Base-by-base conservation (phyloP, 169 alveolate genomes). In the Fabrea salina region DNA sequence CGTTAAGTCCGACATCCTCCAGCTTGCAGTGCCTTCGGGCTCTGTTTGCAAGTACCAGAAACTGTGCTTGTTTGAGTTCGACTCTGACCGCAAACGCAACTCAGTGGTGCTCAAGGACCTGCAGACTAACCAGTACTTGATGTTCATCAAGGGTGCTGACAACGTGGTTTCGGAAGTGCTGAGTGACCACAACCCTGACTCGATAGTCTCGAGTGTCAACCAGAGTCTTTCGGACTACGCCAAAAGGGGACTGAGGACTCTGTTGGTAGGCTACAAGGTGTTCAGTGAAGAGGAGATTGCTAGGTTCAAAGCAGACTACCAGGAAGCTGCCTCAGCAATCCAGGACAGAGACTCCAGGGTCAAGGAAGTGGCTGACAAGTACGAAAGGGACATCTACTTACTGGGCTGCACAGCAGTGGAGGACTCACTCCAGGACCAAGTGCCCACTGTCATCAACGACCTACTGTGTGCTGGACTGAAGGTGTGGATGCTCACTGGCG, bases 401-500 rank as follows among this genome's bases (percentile, higher is more conserved):
- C 67, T 86, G 27, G 94, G 93, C 3, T 66, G 77, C 5, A 79
- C 87, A n/a, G 92, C 83, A 40, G 79, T 89, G 41, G 92, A 81
- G 72, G 94, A 83, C 54, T 90, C 83, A 67, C 79, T 89, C 13
- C 86, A 95, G 85, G 87, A 86, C 35, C 82, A 79, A 19, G 91
- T 90, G 22, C 79, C 80, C 11, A 84, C 75, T 39, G 58, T 90
- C 25, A 77, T 90, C 22, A 82, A 83, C 51, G 35, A 51, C 37
- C 43, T 91, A 22, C 75, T 83, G 82, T 86, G 88, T 41, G 93
- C 97, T n/a, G 97, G 96, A 1, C 89, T 90, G 32, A 86, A 91
- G 56, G 80, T 94, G 41, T 94, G 97, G 94, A 85, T 94, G 85
- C 68, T 92, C 39, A 94, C 97, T 1, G 97, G 97, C 5, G 96